Base-by-base conservation (phyloP, 257 asterid species). In the Capsicum rhomboideum region DNA sequence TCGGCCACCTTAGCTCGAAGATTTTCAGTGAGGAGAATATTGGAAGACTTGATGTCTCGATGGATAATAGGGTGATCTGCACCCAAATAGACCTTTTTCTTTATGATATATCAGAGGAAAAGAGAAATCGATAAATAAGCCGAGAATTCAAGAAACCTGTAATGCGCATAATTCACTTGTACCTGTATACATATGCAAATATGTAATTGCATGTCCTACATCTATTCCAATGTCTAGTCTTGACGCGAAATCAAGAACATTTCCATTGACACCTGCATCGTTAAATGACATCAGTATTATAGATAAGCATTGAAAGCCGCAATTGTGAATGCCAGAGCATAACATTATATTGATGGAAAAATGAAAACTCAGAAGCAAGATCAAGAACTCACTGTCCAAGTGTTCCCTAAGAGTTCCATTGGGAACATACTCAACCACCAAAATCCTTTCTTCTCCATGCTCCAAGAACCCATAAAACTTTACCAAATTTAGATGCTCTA, bases 1-100 rank as follows among this genome's bases (percentile, higher is more conserved):
- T 97, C 99, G 0, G 99, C 98, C 63, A 97, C 99, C 91, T 97
- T 97, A 81, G 98, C 99, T 69, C 98, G 92, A 85, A 92, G 89
- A 40, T 89, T 91, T 53, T 93, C 98, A 23, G 98, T 97, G 83
- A 97, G 93, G 72, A 97, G 97, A 85, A 97, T 97, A 90, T 97
- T 97, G 68, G 99, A 97, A 44, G 99, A 97, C 88, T 97, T 97
- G 82, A 97, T 95, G 90, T 97, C 99, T 89, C 99, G 89, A 82
- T 97, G 99, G 83, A 97, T 95, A 84, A 97, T 93, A 20, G 99
- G 98, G 83, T 92, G 98, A 84, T 97, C 98, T 97, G 92, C 92
- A 91, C 7, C 58, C 31, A 55, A 87, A 82, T 20, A n/a, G 79
- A 83, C 31, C 58, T 77, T 84, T 80, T 3, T 23, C 40, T 54